Evolutionary conservation across 2,329 filamentous ascomycete species (phyloP).

Genomic region (Colletotrichum sojae): DNA sequence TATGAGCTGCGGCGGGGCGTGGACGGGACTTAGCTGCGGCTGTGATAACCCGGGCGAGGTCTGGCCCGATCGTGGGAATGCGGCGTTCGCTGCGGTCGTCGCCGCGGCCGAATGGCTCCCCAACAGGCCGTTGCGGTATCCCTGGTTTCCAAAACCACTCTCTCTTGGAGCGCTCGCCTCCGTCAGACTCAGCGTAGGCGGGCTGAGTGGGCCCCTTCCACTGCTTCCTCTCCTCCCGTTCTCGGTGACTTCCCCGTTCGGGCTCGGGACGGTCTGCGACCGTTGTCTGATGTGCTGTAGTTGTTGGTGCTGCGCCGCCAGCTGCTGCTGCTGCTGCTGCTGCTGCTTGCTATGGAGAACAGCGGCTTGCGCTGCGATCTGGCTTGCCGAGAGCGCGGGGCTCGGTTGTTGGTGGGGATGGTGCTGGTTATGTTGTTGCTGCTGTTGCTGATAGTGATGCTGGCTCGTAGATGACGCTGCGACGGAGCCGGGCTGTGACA

Average conservation of each 20-base stretch:
- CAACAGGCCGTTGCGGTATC: slow-evolving; percentile 73
- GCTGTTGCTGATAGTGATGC: slow-evolving; percentile 25
- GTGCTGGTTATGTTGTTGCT: slow-evolving; percentile 24
- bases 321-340: slow-evolving; percentile 48
- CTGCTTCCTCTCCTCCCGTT: slow-evolving; percentile 58
- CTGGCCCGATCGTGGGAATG: slow-evolving; percentile 76
- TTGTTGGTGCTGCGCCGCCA: slow-evolving; percentile 67
- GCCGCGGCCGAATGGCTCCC: slow-evolving; percentile 75
- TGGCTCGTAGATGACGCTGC: slow-evolving; percentile 38
- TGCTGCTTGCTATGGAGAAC: slow-evolving; percentile 70
- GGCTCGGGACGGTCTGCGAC: slow-evolving; percentile 80
- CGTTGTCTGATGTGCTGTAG: slow-evolving; percentile 72
- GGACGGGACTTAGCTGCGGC: slow-evolving; percentile 45
- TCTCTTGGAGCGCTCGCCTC: slow-evolving; percentile 75
- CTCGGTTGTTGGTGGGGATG: slow-evolving; percentile 43
- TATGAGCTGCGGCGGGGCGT: slow-evolving; percentile 54
- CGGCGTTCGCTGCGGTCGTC: slow-evolving; percentile 80
- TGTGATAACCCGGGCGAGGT: slow-evolving; percentile 61
- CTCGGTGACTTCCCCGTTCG: slow-evolving; percentile 40
- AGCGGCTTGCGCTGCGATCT: slow-evolving; percentile 85
- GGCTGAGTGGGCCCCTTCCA: slow-evolving; percentile 68
- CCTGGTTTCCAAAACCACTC: slow-evolving; percentile 63
- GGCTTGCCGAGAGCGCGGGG: slow-evolving; percentile 72
- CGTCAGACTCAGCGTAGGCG: slow-evolving; percentile 74
- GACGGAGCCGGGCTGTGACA: slow-evolving; percentile 61